Base-by-base conservation (phyloP, 306 rosid genomes). In the Castanea mollissima region DNA sequence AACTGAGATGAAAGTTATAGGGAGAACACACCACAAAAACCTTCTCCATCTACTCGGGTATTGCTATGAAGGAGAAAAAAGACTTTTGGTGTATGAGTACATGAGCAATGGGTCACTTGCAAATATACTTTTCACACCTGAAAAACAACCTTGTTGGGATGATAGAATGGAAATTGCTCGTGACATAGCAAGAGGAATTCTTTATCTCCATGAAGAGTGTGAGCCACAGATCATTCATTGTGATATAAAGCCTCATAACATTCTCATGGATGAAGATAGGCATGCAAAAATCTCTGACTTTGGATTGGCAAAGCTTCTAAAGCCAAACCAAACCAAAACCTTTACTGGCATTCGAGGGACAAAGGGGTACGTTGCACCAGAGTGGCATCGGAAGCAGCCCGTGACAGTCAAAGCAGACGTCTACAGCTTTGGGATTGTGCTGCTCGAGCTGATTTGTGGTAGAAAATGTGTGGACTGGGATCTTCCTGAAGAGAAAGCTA, bases 31-130 rank as follows among this genome's bases (percentile, higher is more conserved):
- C 54, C 54, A 49, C 75, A 44, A 34, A 31, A 83, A 63, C 59
- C 74, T 83, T 34, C 83, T 83, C 2, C 81, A 51, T 3, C 72
- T 83, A 15, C 78, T 79, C 11, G 87, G 87, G 8, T 75, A 59
- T 19, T 75, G 81, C 34, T 7, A 10, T 3, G 87, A 79, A 0
- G 78, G 83, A 64, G 54, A 71, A 21, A 51, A 74, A 4, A 79
- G 79, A 71, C 56, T 83, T 51, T 35, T 83, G 80, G 80, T 83
- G 0, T 83, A 78, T 6, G 82, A 78, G 76, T 78, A 44, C 29
- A 81, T 83, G 78, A 75, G 80, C 74, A 83, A 83, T 35, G 83
- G 86, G 0, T 78, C 80, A 41, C 76, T 83, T 46, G 86, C 86
- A 21, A 76, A 83, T 32, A 9, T 68, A 31, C 83, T 83, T 31